A percentile compares a stretch with the other conserved stretches of the same genome.
phyloP scores from a whole-genome alignment of 371 early-diverging fungal species.

The Apophysomyces elegans region DNA sequence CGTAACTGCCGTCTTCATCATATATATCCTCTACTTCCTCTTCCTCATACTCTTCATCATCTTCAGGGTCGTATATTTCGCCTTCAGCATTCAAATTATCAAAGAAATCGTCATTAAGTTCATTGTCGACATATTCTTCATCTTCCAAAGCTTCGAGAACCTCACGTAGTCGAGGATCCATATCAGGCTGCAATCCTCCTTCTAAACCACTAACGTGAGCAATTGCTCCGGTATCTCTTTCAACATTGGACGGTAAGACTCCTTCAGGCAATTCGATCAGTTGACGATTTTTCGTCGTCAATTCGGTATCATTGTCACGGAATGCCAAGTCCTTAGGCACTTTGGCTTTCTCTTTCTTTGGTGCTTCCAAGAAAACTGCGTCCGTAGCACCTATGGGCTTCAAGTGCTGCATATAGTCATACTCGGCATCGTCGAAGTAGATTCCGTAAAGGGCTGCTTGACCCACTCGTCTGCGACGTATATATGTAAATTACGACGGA shows the following conservation, averaged over 20 bases:
- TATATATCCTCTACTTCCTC: slow-evolving; percentile 58
- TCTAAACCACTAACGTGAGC: slow-evolving; percentile 48
- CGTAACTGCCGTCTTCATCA: slow-evolving; percentile 47
- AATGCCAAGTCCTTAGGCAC: slow-evolving; percentile 21
- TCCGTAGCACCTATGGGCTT: slow-evolving; percentile 82
- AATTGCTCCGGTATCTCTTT: slow-evolving; percentile 55
- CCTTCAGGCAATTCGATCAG: slow-evolving; percentile 71
- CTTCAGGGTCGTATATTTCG: slow-evolving; percentile 45
- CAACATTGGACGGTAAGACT: slow-evolving; percentile 72
- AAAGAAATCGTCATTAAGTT: slow-evolving; percentile 79
- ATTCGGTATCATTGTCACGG: slow-evolving; percentile 25
- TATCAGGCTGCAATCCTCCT: slow-evolving; percentile 75
- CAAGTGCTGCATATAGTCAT: slow-evolving; percentile 94
- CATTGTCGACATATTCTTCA: slow-evolving; percentile 82
- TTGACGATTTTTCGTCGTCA: slow-evolving; percentile 31
- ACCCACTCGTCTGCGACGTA: slow-evolving; percentile 57
- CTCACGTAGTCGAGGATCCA: slow-evolving; percentile 84
- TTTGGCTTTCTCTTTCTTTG: slow-evolving; percentile 48
- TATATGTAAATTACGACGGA: slow-evolving; percentile 5
- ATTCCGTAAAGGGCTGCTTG: slow-evolving; percentile 87
- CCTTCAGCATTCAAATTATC: slow-evolving; percentile 61
- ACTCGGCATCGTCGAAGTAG: slow-evolving; percentile 84
- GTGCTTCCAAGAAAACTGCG: slow-evolving; percentile 81
- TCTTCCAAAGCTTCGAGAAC: slow-evolving; percentile 91
- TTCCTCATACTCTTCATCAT: slow-evolving; percentile 51